phyloP scores from a whole-genome alignment of 2,329 filamentous ascomycete species.

The Trichoderma citrinoviride region DNA sequence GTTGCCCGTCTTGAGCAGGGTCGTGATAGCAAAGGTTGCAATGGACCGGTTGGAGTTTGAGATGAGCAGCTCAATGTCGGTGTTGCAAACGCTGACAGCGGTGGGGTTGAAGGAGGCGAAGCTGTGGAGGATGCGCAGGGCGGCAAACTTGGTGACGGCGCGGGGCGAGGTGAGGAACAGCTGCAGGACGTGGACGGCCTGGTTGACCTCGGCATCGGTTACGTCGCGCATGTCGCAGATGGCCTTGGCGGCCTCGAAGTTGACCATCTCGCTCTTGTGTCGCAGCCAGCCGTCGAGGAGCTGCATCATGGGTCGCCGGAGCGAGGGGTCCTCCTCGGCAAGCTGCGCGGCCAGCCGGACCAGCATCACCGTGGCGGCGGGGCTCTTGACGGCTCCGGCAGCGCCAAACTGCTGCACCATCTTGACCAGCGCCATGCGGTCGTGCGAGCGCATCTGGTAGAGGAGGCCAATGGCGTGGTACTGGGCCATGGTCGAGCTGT shows the following conservation, averaged over 20 bases:
- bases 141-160: conserved; percentile 95
- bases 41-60: conserved; percentile 97
- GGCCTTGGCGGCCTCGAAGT: conserved; percentile 97
- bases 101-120: conserved; percentile 96
- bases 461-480: conserved; percentile 97
- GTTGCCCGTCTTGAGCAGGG: conserved; percentile 95
- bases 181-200: conserved; percentile 92
- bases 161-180: conserved; percentile 94
- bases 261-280: conserved; percentile 99
- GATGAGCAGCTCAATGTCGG: conserved; percentile 94
- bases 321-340: conserved; percentile 84
- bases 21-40: conserved; percentile 97
- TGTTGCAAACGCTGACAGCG: conserved; percentile 90
- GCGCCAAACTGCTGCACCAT: conserved; percentile 99
- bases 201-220: conserved; percentile 83
- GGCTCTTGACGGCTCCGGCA: conserved; percentile 89
- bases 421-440: conserved; percentile 97
- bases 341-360: conserved; percentile 90
- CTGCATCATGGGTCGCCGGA: conserved; percentile 95
- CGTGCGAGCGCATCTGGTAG: conserved; percentile 96
- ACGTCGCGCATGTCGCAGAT: conserved; percentile 95
- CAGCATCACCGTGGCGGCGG: conserved; percentile 86
- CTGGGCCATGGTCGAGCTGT: conserved; percentile 96
- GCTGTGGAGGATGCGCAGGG: conserved; percentile 92
- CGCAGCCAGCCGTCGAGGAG: conserved; percentile 93